phyloP scores from a whole-genome alignment of 1,139 yeast species.

The Citeromyces hawaiiensis region DNA sequence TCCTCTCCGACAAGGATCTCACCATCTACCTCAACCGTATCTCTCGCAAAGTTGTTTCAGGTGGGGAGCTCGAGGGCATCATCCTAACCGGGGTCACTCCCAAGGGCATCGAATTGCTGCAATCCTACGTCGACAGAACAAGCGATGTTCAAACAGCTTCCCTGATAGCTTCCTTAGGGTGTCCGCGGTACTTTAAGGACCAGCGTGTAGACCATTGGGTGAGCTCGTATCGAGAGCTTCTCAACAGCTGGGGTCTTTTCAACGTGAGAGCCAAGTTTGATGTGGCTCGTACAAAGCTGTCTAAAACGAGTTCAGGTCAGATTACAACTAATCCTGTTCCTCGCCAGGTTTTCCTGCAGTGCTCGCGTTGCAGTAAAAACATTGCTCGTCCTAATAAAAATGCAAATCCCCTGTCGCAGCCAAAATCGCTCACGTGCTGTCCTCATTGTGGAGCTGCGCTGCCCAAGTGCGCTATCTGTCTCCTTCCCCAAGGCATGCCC shows the following conservation, averaged over 20 bases:
- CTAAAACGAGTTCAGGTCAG: slow-evolving; percentile 37
- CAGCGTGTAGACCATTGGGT: slow-evolving; percentile 67
- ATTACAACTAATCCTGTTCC: slow-evolving; percentile 40
- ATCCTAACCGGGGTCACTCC: slow-evolving; percentile 85
- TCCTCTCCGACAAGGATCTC: slow-evolving; percentile 67
- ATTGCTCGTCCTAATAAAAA: slow-evolving; percentile 24
- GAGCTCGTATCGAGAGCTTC: slow-evolving; percentile 53
- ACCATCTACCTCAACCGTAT: slow-evolving; percentile 55
- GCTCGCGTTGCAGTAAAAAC: slow-evolving; percentile 70
- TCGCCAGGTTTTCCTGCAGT: slow-evolving; percentile 69
- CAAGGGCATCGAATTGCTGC: slow-evolving; percentile 66
- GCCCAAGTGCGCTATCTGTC: slow-evolving; percentile 85
- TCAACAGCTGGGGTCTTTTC: slow-evolving; percentile 81
- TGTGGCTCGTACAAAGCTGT: slow-evolving; percentile 57
- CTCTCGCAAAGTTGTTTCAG: slow-evolving; percentile 54
- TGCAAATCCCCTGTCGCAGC: slow-evolving; percentile 6
- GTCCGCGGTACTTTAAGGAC: slow-evolving; percentile 72
- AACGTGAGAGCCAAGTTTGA: slow-evolving; percentile 74
- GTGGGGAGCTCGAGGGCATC: slow-evolving; percentile 86
- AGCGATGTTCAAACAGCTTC: slow-evolving; percentile 93
- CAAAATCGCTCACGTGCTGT: slow-evolving; percentile 32
- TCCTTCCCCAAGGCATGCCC: slow-evolving; percentile 69
- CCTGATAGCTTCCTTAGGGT: slow-evolving; percentile 63
- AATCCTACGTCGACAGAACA: slow-evolving; percentile 79
- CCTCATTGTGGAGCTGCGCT: slow-evolving; percentile 84